Evolutionary conservation across 768 basidiomycete genomes (phyloP).

Genomic region (Boletus pseudopeckii): DNA sequence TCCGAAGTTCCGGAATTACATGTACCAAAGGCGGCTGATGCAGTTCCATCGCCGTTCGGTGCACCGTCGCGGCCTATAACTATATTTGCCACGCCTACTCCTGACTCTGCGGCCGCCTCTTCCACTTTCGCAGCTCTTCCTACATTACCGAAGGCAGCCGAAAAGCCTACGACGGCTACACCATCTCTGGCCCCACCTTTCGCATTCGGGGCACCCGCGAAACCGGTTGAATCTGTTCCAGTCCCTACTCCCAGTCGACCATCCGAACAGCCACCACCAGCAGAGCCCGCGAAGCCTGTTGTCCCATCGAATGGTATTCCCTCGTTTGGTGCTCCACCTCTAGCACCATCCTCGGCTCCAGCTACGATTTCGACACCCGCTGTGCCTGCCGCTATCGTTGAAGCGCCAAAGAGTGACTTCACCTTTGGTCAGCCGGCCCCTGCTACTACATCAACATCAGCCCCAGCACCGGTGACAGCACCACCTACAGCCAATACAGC

Average conservation of each 20-base stretch:
- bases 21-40: slow-evolving; percentile 6
- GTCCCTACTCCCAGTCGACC: slow-evolving; percentile 4
- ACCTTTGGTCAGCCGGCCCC: slow-evolving; percentile 29
- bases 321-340: slow-evolving; percentile 28
- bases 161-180: slow-evolving; percentile 7
- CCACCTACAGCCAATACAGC: slow-evolving; percentile 33
- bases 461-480: slow-evolving; percentile 3
- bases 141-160: slow-evolving; percentile 17
- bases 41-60: slow-evolving; percentile 11
- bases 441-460: slow-evolving; percentile 4
- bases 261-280: slow-evolving; percentile 7
- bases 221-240: slow-evolving; percentile 19
- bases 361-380: slow-evolving; percentile 10
- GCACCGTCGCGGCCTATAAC: slow-evolving; percentile 6
- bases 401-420: slow-evolving; percentile 34
- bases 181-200: slow-evolving; percentile 22
- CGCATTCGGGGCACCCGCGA: slow-evolving; percentile 26
- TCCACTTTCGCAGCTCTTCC: slow-evolving; percentile 8
- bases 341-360: neutral
- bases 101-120: neutral
- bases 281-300: slow-evolving; percentile 6
- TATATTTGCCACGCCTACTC: slow-evolving; percentile 1
- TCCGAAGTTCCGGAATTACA: neutral
- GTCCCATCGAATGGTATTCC: slow-evolving; percentile 5
- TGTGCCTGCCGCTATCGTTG: slow-evolving; percentile 10